phyloP scores from a whole-genome alignment of 2,329 filamentous ascomycete species.

The Cordyceps fumosorosea region DNA sequence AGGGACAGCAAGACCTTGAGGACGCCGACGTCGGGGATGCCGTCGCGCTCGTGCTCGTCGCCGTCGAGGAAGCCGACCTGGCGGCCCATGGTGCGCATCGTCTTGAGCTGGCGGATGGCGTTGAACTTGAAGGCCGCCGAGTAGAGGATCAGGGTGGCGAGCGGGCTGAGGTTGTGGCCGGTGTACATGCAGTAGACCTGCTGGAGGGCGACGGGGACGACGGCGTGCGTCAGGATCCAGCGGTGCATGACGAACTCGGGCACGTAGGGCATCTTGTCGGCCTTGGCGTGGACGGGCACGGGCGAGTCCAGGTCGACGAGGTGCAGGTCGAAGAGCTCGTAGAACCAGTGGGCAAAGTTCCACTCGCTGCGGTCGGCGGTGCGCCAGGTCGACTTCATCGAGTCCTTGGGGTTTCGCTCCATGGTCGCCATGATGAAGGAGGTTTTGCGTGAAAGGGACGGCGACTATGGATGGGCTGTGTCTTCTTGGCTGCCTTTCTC shows the following conservation, averaged over 20 bases:
- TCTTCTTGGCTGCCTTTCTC: not conserved
- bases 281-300: conserved; percentile 31
- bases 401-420: conserved; percentile 20
- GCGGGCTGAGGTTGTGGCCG: conserved; percentile 22
- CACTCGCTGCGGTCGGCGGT: conserved; percentile 21
- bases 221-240: conserved; percentile 31
- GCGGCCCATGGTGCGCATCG: conserved; percentile 30
- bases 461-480: too few relatives aligned
- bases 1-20: conserved; percentile 26
- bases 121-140: conserved; percentile 29
- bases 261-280: conserved; percentile 31
- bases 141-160: conserved; percentile 29
- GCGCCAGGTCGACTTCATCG: conserved; percentile 32
- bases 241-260: conserved; percentile 27
- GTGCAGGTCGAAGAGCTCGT: conserved; percentile 24
- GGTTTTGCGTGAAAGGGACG: not conserved
- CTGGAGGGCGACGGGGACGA: conserved; percentile 30
- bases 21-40: conserved; percentile 32
- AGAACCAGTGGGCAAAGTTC: conserved; percentile 24
- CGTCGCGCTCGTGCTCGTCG: conserved; percentile 33
- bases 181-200: conserved; percentile 26
- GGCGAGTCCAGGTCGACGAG: conserved; percentile 21
- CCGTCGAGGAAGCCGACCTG: conserved; percentile 34
- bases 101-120: conserved; percentile 30
- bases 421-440: conserved; percentile 5